Evolutionary conservation across 179 eudicot species (phyloP), one percentile per base, ranked within the genome.

Genomic region (Patellifolia procumbens): DNA sequence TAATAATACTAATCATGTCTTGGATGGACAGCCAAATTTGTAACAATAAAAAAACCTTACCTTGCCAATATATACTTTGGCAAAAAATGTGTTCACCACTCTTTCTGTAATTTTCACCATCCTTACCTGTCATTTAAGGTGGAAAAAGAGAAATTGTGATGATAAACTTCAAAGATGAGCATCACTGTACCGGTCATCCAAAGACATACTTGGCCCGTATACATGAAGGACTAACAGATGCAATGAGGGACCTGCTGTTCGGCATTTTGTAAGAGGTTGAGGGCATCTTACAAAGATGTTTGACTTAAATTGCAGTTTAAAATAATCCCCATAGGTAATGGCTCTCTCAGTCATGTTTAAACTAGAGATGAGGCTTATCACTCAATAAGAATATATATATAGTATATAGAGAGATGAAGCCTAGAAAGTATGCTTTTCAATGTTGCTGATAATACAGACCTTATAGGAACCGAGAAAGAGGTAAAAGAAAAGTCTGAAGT

Each of bases 81-180:
- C 89, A 70, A 83, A 77, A 74, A 89, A 92, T n/a, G 92, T 89
- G 74, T 81, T 88, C 65, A 73, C 83, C 76, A 84, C 88, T 84
- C 93, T 89, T 77, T 90, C 78, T 52, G 93, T 92, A 61, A 92
- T 89, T 81, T 77, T 83, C 70, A 90, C 92, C 97, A 90, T 88
- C 76, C 83, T 84, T 7, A 92, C 94, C 97, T 92, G 86, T 63
- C 72, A 85, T 56, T 53, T 26, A 29, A 76, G 73, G 58, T 51
- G 66, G 56, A 53, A 58, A 10, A 48, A 71, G 45, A 15, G 22
- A 78, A 71, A 42, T 32, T 53, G 73, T 64, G 58, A 61, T 15
- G n/a, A 62, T 19, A 65, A 63, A 51, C 37, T n/a, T 32, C 60
- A 68, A 56, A 48, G 45, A 24, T 31, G 8, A 46, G 16, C 32